Conservation (phyloP, 495 filamentous ascomycete genomes). For the Lepidopterella palustris region DNA sequence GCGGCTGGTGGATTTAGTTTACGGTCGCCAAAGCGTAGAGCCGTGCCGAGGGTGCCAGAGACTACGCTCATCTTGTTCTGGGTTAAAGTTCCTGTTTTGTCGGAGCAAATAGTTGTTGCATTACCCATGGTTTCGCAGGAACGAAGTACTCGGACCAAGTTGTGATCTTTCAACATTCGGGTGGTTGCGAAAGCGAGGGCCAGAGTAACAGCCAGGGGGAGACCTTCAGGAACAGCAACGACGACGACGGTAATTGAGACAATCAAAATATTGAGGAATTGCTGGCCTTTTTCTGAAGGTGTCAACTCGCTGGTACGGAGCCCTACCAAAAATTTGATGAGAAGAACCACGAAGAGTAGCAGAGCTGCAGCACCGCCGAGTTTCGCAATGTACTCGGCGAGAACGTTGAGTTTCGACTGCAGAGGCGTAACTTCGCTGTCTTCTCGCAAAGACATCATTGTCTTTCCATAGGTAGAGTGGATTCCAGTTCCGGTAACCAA, state of each 20-base stretch:
- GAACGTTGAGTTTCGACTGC: constrained; percentile 82
- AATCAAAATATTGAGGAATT: constrained; percentile 89
- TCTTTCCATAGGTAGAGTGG: constrained; percentile 85
- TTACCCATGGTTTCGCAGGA: constrained; percentile 99
- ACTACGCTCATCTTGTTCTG: constrained; percentile 69
- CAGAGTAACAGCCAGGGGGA: constrained; percentile 87
- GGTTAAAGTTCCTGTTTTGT: constrained; percentile 92
- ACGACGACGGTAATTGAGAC: constrained; percentile 93
- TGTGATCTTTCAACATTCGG: constrained; percentile 92
- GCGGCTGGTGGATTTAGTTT: constrained; percentile 8
- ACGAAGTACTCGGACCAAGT: constrained; percentile 80
- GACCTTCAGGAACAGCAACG: constrained; percentile 88
- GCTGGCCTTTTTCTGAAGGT: constrained; percentile 71
- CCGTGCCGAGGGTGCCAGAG: constrained; percentile 53
- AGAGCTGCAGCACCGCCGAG: constrained; percentile 78
- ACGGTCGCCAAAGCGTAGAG: constrained; percentile 47
- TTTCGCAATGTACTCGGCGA: constrained; percentile 92
- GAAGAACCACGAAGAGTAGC: constrained; percentile 81
- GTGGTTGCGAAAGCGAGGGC: constrained; percentile 92
- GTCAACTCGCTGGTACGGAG: constrained; percentile 50
- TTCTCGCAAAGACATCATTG: constrained; percentile 86
- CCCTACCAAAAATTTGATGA: constrained; percentile 78
- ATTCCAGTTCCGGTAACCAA: constrained; percentile 81
- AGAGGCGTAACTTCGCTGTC: constrained; percentile 90
- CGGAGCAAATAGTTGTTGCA: constrained; percentile 90